Evolutionary conservation across 2,329 filamentous ascomycete genomes (phyloP), one percentile per base, ranked within the genome.

Genomic region (Colletotrichum tanaceti): DNA sequence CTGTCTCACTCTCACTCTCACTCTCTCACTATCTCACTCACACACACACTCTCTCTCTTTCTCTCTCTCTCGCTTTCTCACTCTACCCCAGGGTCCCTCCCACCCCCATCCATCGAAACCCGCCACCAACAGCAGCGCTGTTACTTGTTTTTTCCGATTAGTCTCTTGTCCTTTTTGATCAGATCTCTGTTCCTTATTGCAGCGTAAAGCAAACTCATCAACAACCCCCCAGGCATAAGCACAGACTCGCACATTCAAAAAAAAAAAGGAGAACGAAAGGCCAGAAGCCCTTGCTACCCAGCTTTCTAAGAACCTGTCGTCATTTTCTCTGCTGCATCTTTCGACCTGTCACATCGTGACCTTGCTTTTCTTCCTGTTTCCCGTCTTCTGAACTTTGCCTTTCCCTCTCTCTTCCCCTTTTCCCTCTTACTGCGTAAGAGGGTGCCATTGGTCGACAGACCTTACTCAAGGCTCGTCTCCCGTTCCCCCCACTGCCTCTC

Each of bases 331-430:
- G 54, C 47, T 32, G 10, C 32, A 32, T 24, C 38, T 55, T 49
- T 68, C 65, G 65, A 68, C 65, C 43, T 9, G 61, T 68, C 65
- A 65, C 65, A 65, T 68, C n/a, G 52, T 38, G 57, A 55, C 65
- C 54, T 68, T 68, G 65, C 62, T 68, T 32, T 32, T 68, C 65
- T 68, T 68, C 14, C 35, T 44, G 20, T 55, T 57, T 61, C 55
- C 43, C 60, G 53, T 62, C 53, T 60, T 38, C 35, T 18, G 18
- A 32, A 43, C 52, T 41, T 41, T 65, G 24, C 49, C 28, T 47
- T 24, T 59, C 47, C 28, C 28, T 32, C 28, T 32, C 28, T 32
- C 28, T 32, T 32, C 9, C 28, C 9, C 28, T 32, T 32, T 32
- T 32, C 9, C 9, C 28, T 32, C 28, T 32, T 9, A 32, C 28